phyloP scores from a whole-genome alignment of 139 green algal species.

The Chlamydomonas schloesseri region DNA sequence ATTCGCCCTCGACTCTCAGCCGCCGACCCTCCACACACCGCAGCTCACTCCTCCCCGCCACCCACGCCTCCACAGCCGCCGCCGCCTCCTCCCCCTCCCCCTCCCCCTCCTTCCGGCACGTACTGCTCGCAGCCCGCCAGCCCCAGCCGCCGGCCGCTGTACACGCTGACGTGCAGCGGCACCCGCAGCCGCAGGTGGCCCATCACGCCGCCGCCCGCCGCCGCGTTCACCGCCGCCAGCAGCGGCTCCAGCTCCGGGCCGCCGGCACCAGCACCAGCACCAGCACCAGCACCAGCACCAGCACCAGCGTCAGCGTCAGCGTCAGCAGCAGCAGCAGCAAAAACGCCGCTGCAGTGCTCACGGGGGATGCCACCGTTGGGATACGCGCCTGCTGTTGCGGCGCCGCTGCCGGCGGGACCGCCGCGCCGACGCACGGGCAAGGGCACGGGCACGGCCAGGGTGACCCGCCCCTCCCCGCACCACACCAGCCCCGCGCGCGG shows the following conservation, averaged over 20 bases:
- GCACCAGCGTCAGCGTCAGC: neutral
- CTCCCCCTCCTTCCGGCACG: neutral
- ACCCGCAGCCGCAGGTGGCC: constrained; percentile 19
- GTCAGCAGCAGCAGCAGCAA: too few relatives aligned
- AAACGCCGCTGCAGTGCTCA: too few relatives aligned
- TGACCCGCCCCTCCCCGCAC: neutral
- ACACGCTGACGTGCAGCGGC: constrained; percentile 40
- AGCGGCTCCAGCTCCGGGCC: neutral
- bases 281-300: neutral
- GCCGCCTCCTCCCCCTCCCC: neutral
- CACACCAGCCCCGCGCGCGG: constrained; percentile 8
- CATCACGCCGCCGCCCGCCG: constrained; percentile 31
- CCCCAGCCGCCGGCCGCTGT: neutral
- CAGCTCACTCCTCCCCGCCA: too few relatives aligned
- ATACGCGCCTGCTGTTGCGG: too few relatives aligned
- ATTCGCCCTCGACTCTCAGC: too few relatives aligned
- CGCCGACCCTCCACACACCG: too few relatives aligned
- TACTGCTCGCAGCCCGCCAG: constrained; percentile 17
- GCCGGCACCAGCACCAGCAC: neutral
- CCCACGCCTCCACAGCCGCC: neutral
- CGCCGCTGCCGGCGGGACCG: neutral
- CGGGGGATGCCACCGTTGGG: too few relatives aligned
- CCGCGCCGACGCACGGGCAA: neutral
- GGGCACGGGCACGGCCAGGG: neutral
- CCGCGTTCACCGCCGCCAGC: neutral